Evolutionary conservation across 805 yeast genomes (phyloP), one percentile per base, ranked within the genome.

Genomic region (Spathaspora gorwiae): DNA sequence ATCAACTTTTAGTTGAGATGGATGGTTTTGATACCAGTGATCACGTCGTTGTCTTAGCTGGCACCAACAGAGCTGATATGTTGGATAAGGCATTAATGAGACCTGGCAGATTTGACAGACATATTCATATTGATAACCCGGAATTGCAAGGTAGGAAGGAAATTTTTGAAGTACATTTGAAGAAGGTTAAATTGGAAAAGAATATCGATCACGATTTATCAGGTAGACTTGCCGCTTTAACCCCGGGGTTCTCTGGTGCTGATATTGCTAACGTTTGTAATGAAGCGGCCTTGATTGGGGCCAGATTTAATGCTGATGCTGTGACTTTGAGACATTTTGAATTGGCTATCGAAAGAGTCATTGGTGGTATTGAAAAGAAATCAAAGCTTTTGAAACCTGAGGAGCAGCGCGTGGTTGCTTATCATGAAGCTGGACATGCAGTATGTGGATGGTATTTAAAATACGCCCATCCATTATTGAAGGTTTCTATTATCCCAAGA

Each of bases 361-460:
- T 90, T 66, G 97, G 95, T 30, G 99, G 99, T 34, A 73, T 94
- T 50, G 98, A 92, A 65, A 87, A 87, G 74, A 92, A 89, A 66
- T 79, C 90, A 12, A 84, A 85, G 58, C 78, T 94, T 11, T 73
- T 95, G 49, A 80, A 89, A 2, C 84, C 89, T 1, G 90, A 85
- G 48, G 98, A 95, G 61, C 88, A 90, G 68, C 81, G 75, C 50
- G 81, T 89, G 26, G 97, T 95, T 46, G 99, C 99, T 0, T 94
- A 86, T 59, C 99, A 95, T 62, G 99, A 94, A 66, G 99, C 99
- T 3, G 99, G 99, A 4, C 99, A 95, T 67, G 99, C 99, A 9
- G 80, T 94, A 49, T 90, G 98, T 65, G 99, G 99, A 10, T 94
- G 99, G 99, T 90, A 73, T 60, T 76, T 94, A 58, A 80, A 87